Evolutionary conservation across 2,329 filamentous ascomycete species (phyloP), one percentile per base, ranked within the genome.

Genomic region (Sclerotinia spermophila): DNA sequence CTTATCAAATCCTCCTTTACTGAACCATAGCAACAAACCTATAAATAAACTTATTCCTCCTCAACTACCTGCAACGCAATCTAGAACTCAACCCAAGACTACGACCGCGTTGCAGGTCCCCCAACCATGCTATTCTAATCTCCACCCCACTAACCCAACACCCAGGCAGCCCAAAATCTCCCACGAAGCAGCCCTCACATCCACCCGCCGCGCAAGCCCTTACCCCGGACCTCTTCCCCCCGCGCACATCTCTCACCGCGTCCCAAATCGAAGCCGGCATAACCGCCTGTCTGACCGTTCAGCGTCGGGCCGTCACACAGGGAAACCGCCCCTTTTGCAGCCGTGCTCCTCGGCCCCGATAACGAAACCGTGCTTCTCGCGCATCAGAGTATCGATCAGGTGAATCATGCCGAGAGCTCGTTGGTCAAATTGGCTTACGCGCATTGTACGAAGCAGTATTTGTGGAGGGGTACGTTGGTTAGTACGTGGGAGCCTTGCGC

Each of bases 401-500:
- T 86, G 64, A 83, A 85, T 72, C 85, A 86, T 73, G 84, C 85
- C 24, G 85, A 86, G 74, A 77, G 75, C 56, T 82, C 82, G 56
- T 79, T 86, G 7, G 84, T 84, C 1, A 82, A 83, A 45, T 79
- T 86, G 42, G 83, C 84, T 1, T 82, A 84, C 24, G 76, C 79
- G 8, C 84, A 86, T 73, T 86, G 83, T 74, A 78, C 81, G 4
- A 82, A 83, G 72, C 79, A 81, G 21, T 86, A 83, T 73, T 80
- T 86, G 3, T 83, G 82, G 78, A 76, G 75, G 51, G 86, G 84
- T 74, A 86, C 84, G 0, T 76, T 86, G 53, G 82, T 85, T 61
- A 83, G 82, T 33, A 86, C 84, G 17, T 86, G 85, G 84, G 85
- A 86, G 76, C 85, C 85, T 2, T 86, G 85, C 72, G 84, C 83